Evolutionary conservation across 352 stramenopile species (phyloP), one percentile per base, ranked within the genome.

Genomic region (Phytopythium kandeliae): DNA sequence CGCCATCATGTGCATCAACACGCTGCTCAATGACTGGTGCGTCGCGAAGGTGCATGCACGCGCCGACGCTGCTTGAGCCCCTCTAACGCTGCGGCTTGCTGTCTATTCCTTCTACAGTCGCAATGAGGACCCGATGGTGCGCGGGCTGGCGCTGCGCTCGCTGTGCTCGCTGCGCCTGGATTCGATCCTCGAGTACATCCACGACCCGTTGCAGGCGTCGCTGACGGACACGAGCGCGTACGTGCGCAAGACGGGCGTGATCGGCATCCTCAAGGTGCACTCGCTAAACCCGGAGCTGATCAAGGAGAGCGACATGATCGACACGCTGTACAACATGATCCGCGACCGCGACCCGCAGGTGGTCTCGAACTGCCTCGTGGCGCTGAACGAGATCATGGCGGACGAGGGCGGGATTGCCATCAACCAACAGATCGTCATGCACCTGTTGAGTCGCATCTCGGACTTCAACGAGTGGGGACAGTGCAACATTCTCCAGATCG

Each of bases 1-100:
- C 53, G 97, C 97, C 34, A 98, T 99, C 67, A 98, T 99, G 90
- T 98, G 94, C 69, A 98, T 99, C 63, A 99, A 99, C 78, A 99
- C 97, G 47, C 78, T 99, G 42, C 79, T 98, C n/a, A 98, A 98
- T 55, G 97, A 99, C 71, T 99, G 96, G 74, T 92, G 62, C 48
- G 69, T 62, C 8, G 16, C 49, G 28, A 8, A n/a, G n/a, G n/a
- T n/a, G n/a, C n/a, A n/a, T n/a, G n/a, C n/a, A n/a, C n/a, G n/a
- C n/a, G n/a, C n/a, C n/a, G n/a, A n/a, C n/a, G n/a, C n/a, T n/a
- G n/a, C n/a, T n/a, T n/a, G n/a, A n/a, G n/a, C n/a, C n/a, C n/a
- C n/a, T n/a, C 24, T 46, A 19, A 62, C 45, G n/a, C n/a, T 41
- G 40, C 21, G 25, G 24, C 13, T 42, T 17, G 52, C 31, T 15